Evolutionary conservation across 192 early-diverging fungal genomes (phyloP), one percentile per base, ranked within the genome.

Genomic region (Coemansia erecta): DNA sequence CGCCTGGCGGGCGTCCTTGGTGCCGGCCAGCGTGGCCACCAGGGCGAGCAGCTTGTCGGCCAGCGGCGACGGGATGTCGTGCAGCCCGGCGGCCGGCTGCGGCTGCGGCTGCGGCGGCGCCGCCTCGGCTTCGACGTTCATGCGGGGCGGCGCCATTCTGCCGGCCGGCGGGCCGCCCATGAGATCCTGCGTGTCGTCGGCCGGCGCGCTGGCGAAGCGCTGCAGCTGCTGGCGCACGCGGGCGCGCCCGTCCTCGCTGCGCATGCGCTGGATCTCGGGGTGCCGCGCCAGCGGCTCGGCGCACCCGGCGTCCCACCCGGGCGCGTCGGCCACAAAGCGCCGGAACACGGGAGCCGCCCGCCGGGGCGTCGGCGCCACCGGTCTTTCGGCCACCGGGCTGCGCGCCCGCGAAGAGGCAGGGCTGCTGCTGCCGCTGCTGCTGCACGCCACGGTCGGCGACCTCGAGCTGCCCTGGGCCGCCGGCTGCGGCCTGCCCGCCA

Each of bases 341-440:
- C 54, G 19, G 18, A 60, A 68, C 33, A 63, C 47, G 3, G 53
- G 58, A 2, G 62, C 51, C 48, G 63, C 60, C 3, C 66, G 69
- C 15, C 73, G 66, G 5, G 75, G 75, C 31, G 75, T 78, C 1
- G 75, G 75, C 10, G 75, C 75, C 21, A 66, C 52, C 0, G 75
- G 75, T 1, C 74, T 51, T 1, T 18, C 10, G 3, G 49, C 65
- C 10, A 44, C 50, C 37, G 5, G 18, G 17, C n/a, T 6, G 6
- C 28, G n/a, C n/a, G n/a, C n/a, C n/a, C n/a, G n/a, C n/a, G n/a
- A n/a, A n/a, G n/a, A n/a, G n/a, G n/a, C n/a, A n/a, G n/a, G n/a
- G n/a, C n/a, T n/a, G n/a, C n/a, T n/a, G n/a, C n/a, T n/a, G n/a
- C n/a, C n/a, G n/a, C n/a, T n/a, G n/a, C n/a, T n/a, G n/a, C n/a